Conservation (phyloP, 345 rosid species). For the Limnanthes douglasii region DNA sequence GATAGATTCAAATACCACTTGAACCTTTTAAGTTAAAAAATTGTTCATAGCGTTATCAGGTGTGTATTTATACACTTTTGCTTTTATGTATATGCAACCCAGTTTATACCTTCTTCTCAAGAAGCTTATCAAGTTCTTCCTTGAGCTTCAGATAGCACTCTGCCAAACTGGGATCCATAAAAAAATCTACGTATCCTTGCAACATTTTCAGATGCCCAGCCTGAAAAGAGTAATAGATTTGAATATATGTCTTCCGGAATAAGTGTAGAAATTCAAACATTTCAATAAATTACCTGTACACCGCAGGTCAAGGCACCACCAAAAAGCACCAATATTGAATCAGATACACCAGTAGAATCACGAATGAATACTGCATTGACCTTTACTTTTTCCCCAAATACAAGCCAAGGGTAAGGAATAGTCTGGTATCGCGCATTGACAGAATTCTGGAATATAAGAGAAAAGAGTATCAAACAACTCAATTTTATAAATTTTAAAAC, state of each 20-base stretch:
- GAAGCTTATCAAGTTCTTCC: constrained; percentile 68
- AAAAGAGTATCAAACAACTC: not conserved
- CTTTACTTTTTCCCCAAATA: constrained; percentile 92
- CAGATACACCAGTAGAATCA: constrained; percentile 95
- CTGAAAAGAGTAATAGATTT: constrained; percentile 21
- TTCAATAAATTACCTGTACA: constrained; percentile 37
- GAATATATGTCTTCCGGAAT: not conserved
- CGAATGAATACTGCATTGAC: constrained; percentile 86
- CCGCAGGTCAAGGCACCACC: constrained; percentile 71
- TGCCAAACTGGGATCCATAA: constrained; percentile 85
- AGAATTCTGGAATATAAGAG: constrained; percentile 52
- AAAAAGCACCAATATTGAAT: constrained; percentile 75
- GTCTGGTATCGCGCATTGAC: constrained; percentile 81
- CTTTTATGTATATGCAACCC: too few species aligned
- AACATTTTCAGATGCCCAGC: constrained; percentile 92
- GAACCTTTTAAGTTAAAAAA: too few species aligned
- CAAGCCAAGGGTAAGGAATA: constrained; percentile 92
- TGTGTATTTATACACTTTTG: too few species aligned
- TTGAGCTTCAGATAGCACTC: constrained; percentile 72
- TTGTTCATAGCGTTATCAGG: too few species aligned
- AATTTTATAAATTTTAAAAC: too few species aligned
- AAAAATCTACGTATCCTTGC: constrained; percentile 80
- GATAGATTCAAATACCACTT: too few species aligned
- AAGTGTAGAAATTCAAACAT: not conserved
- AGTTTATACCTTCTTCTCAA: constrained; percentile 75